Conservation (phyloP, 2,329 filamentous ascomycete genomes). For the Exophiala xenobiotica region DNA sequence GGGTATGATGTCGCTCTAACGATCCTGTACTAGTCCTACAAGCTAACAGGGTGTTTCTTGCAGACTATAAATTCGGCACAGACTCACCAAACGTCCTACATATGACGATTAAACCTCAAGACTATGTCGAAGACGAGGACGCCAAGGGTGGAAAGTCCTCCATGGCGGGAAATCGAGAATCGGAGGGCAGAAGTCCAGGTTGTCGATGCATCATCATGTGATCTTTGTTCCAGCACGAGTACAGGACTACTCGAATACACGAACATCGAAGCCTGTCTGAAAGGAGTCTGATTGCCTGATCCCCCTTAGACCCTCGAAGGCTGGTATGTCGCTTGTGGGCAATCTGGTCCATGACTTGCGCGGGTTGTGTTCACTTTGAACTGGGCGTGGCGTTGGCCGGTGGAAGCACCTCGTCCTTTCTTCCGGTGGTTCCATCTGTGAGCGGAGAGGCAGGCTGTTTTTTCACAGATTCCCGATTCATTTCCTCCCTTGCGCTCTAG, state of each 20-base stretch:
- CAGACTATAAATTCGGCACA: conserved; percentile 76
- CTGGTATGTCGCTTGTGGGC: no score
- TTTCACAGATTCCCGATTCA: no score
- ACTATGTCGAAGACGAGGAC: conserved; percentile 73
- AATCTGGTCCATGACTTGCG: no score
- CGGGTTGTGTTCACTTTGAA: no score
- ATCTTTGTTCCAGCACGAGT: conserved; percentile 16
- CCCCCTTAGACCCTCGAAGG: no score
- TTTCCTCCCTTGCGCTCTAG: no score
- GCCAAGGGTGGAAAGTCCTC: conserved; percentile 62
- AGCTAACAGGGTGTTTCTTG: conserved; percentile 2
- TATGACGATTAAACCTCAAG: conserved; percentile 87
- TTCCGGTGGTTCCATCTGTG: no score
- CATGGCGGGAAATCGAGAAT: conserved; percentile 52
- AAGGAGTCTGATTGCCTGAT: no score
- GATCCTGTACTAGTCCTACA: not conserved
- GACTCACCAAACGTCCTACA: conserved; percentile 83
- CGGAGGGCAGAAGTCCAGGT: conserved; percentile 56
- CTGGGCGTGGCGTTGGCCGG: no score
- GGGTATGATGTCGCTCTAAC: conserved; percentile 52
- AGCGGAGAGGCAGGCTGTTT: no score
- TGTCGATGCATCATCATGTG: conserved; percentile 67
- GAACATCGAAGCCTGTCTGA: not conserved
- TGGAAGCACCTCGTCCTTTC: no score
- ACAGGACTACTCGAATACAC: not conserved